Conservation (phyloP, 768 basidiomycete genomes). For the Scleroderma bovista region DNA sequence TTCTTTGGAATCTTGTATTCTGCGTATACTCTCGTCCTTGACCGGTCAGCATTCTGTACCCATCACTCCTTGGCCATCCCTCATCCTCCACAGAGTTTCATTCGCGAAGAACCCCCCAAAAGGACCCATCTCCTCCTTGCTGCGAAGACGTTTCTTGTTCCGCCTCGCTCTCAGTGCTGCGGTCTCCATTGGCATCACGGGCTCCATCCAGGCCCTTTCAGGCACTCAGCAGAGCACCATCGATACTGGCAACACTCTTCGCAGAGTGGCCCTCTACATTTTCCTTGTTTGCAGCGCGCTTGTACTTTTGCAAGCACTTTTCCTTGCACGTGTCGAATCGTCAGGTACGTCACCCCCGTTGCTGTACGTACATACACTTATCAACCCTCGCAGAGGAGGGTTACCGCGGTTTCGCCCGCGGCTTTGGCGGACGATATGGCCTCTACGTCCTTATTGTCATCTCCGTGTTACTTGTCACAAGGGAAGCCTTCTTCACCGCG, state of each 20-base stretch:
- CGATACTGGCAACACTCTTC: conserved; percentile 18
- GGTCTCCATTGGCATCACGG: conserved; percentile 24
- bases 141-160: conserved; percentile 16
- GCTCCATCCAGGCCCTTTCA: conserved; percentile 11
- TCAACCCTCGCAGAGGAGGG: conserved; percentile 5
- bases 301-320: conserved; percentile 12
- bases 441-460: conserved; percentile 20
- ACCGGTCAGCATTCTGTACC: conserved; percentile 21
- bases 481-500: conserved; percentile 28
- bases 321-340: conserved; percentile 17
- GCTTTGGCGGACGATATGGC: conserved; percentile 15
- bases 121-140: conserved; percentile 12
- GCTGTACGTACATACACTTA: not conserved
- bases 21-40: conserved; percentile 23
- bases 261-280: conserved; percentile 23
- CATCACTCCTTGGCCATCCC: not conserved
- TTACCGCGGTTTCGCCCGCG: not conserved
- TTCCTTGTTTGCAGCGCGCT: conserved; percentile 23
- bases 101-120: conserved; percentile 12
- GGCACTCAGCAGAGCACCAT: conserved; percentile 4
- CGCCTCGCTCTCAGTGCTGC: conserved; percentile 21
- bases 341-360: conserved; percentile 4
- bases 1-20: conserved; percentile 30
- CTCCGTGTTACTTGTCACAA: conserved; percentile 19
- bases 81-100: conserved; percentile 5